These are phyloP conservation scores for Fraxinus nigra DNA, from an alignment of 305 asterid species.

Conservation along the genomic window DNA sequence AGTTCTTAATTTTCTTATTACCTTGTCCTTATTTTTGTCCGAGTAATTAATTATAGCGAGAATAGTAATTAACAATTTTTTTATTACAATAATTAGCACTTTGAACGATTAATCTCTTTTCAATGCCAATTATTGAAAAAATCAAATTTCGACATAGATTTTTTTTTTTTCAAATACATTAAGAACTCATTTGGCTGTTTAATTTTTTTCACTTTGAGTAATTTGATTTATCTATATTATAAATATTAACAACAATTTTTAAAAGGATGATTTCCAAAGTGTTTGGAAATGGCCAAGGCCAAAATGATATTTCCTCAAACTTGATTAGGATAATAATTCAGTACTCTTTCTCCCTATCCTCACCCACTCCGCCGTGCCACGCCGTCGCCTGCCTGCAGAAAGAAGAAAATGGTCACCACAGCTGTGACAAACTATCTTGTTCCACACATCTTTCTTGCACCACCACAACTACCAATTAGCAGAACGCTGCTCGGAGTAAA, in stretches of 20 bases:
- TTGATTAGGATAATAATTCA: background rate
- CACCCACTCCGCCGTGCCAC: background rate
- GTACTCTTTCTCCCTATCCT: background rate
- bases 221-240: background rate
- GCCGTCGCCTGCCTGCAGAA: background rate
- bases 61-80: too few relatives aligned
- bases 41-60: background rate
- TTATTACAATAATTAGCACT: background rate
- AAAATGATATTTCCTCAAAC: slow-evolving; percentile 14
- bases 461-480: slow-evolving; percentile 5
- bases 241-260: background rate
- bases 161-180: background rate
- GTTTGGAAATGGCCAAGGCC: background rate
- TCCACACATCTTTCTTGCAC: slow-evolving; percentile 24
- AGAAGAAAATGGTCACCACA: slow-evolving; percentile 31
- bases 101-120: background rate
- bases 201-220: background rate
- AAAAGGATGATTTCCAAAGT: background rate
- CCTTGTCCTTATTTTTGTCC: background rate
- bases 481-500: background rate
- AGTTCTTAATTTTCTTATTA: background rate
- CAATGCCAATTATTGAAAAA: background rate
- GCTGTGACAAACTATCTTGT: slow-evolving; percentile 27
- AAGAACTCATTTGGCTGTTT: background rate
- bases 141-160: background rate